Conservation (phyloP, 768 basidiomycete genomes). For the Mycena albidolilacea region DNA sequence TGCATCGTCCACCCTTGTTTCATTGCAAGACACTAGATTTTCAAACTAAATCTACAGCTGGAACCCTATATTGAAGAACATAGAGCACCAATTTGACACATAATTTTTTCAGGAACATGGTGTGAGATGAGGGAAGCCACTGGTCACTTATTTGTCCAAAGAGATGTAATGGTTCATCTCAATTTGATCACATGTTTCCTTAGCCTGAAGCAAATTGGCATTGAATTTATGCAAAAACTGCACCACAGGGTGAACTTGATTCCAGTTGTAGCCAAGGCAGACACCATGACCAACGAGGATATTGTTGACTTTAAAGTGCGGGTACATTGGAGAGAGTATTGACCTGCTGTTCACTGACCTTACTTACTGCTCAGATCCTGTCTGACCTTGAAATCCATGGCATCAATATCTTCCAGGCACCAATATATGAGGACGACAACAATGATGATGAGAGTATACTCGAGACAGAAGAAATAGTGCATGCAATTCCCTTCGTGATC, state of each 20-base stretch:
- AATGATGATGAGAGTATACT: slow-evolving; percentile 98
- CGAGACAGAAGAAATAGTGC: slow-evolving; percentile 96
- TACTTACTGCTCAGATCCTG: slow-evolving; percentile 73
- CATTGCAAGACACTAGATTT: slow-evolving; percentile 29
- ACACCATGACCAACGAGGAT: slow-evolving; percentile 98
- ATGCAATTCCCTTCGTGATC: slow-evolving; percentile 98
- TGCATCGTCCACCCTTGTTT: slow-evolving; percentile 49
- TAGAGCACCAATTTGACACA: slow-evolving; percentile 96
- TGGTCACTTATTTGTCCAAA: slow-evolving; percentile 88
- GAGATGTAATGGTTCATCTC: slow-evolving; percentile 14
- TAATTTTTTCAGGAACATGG: slow-evolving; percentile 99
- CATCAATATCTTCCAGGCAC: slow-evolving; percentile 98
- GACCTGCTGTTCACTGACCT: slow-evolving; percentile 18
- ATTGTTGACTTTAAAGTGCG: slow-evolving; percentile 92
- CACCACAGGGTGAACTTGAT: slow-evolving; percentile 99
- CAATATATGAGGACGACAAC: slow-evolving; percentile 97
- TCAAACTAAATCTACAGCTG: slow-evolving; percentile 69
- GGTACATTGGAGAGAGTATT: slow-evolving; percentile 59
- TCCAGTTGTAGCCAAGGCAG: slow-evolving; percentile 98
- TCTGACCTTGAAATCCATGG: slow-evolving; percentile 96
- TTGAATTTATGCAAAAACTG: slow-evolving; percentile 98
- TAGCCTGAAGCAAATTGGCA: slow-evolving; percentile 97
- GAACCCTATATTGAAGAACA: slow-evolving; percentile 99
- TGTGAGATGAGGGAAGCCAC: slow-evolving; percentile 94
- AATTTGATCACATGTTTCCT: neutral